These are phyloP conservation scores for Beauveria varroae DNA, from an alignment of 2,329 filamentous ascomycete genomes.

Conservation along the genomic window DNA sequence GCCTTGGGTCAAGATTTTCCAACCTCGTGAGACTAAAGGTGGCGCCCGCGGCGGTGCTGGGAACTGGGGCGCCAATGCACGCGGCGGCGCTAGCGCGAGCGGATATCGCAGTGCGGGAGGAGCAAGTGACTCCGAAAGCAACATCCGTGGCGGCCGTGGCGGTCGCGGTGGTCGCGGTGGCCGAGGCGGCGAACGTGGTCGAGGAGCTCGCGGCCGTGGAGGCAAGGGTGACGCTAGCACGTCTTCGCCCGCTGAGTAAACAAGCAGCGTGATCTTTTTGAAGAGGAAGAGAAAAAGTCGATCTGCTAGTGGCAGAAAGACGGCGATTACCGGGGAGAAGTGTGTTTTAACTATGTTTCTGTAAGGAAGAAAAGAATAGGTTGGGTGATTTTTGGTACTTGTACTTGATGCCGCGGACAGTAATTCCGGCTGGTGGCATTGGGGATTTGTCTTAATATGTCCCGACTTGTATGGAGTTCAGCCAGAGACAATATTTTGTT, in stretches of 20 bases:
- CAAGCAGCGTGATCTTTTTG: background rate
- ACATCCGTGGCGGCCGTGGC: slow-evolving; percentile 48
- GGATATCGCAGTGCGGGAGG: slow-evolving; percentile 81
- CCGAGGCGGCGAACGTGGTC: slow-evolving; percentile 51
- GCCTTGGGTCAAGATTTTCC: slow-evolving; percentile 77
- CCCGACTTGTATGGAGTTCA: slow-evolving; percentile 11
- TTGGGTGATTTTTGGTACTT: slow-evolving; percentile 10
- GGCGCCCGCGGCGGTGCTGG: slow-evolving; percentile 56
- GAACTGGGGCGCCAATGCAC: slow-evolving; percentile 58
- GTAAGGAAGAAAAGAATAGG: slow-evolving; percentile 8
- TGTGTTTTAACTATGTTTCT: slow-evolving; percentile 1
- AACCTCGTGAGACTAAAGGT: slow-evolving; percentile 56
- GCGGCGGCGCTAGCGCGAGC: slow-evolving; percentile 54
- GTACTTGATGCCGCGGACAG: slow-evolving; percentile 11
- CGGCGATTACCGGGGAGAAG: background rate
- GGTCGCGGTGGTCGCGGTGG: slow-evolving; percentile 46
- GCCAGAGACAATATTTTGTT: slow-evolving; percentile 12
- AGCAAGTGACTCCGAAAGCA: slow-evolving; percentile 60
- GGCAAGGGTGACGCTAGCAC: slow-evolving; percentile 52
- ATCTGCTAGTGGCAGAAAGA: slow-evolving; percentile 6
- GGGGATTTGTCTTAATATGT: slow-evolving; percentile 10
- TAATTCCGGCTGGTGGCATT: slow-evolving; percentile 6
- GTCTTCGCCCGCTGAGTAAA: slow-evolving; percentile 40
- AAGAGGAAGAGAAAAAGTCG: background rate
- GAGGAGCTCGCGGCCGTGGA: slow-evolving; percentile 48